Evolutionary conservation across 2,329 filamentous ascomycete species (phyloP), one percentile per base, ranked within the genome.

Genomic region (Thielaviopsis punctulata): DNA sequence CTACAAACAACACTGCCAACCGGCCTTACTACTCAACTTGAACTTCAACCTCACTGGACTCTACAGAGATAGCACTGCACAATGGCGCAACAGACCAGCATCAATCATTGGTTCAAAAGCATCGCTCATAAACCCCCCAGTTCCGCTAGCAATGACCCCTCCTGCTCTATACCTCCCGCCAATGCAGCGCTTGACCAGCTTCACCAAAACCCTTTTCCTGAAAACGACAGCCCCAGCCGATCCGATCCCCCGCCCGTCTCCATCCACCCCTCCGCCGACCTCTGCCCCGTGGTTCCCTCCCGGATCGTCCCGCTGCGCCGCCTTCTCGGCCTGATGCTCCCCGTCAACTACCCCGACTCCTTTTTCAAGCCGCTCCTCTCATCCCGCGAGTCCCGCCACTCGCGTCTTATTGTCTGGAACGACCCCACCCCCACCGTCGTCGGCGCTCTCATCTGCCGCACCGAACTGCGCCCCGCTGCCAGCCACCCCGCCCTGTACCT

Each of bases 301-400:
- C 76, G 82, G 63, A 64, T 82, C 53, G 66, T 73, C 53, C 70
- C 76, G 45, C 69, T 84, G 5, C 76, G 76, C 39, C 75, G 79
- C 59, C 80, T 84, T 63, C 82, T 81, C 64, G 67, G 75, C 45
- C 72, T 83, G 49, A 72, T 83, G 50, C 75, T 84, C 1, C 77
- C 75, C 48, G 75, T 83, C 54, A 67, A 69, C 62, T 84, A 83
- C 62, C 72, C 76, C 2, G 79, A 82, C 61, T 69, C 69, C 47
- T 83, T 83, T 66, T 84, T 82, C 69, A 64, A 69, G 50, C 68
- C 68, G 36, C 70, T 76, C 52, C 65, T 73, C 54, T 70, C 73
- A 10, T 60, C 68, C 18, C 64, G 66, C 21, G 71, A 70, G 13
- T 70, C 68, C 36, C 73, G 71, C 59, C 76, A 77, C 68, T 80